phyloP scores from a whole-genome alignment of 306 rosid species.

The Lathyrus tuberosus region DNA sequence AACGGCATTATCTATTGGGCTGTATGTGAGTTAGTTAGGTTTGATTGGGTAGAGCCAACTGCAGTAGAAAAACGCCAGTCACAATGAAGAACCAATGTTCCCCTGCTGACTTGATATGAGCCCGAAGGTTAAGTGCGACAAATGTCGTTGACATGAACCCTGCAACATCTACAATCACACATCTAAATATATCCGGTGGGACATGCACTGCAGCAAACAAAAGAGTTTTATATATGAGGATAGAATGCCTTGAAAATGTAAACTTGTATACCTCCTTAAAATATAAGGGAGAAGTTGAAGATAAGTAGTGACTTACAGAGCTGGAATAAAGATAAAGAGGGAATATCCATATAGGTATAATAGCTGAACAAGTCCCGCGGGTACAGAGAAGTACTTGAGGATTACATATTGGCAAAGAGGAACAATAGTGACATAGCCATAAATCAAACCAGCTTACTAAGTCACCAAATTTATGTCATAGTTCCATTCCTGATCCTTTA shows the following conservation, averaged over 20 bases:
- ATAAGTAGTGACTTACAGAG: conserved; percentile 56
- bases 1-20: too few species aligned
- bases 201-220: conserved; percentile 75
- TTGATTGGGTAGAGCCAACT: conserved; percentile 83
- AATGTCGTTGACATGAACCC: too few species aligned
- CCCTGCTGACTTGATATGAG: conserved; percentile 88
- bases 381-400: conserved; percentile 93
- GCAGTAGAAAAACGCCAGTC: conserved; percentile 86
- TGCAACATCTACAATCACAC: conserved; percentile 84
- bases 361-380: conserved; percentile 86
- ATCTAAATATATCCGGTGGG: conserved; percentile 75
- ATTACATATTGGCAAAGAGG: conserved; percentile 75
- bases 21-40: too few species aligned
- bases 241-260: conserved; percentile 6
- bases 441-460: conserved; percentile 96
- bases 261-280: not conserved
- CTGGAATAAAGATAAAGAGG: conserved; percentile 86
- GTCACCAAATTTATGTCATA: conserved; percentile 93
- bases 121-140: conserved; percentile 89
- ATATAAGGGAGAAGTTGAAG: conserved; percentile 29
- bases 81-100: conserved; percentile 93
- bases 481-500: conserved; percentile 74
- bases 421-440: conserved; percentile 82
- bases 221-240: conserved; percentile 1
- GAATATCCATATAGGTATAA: conserved; percentile 97